Conservation (phyloP, 2,329 filamentous ascomycete species). For the Stemphylium vesicarium region DNA sequence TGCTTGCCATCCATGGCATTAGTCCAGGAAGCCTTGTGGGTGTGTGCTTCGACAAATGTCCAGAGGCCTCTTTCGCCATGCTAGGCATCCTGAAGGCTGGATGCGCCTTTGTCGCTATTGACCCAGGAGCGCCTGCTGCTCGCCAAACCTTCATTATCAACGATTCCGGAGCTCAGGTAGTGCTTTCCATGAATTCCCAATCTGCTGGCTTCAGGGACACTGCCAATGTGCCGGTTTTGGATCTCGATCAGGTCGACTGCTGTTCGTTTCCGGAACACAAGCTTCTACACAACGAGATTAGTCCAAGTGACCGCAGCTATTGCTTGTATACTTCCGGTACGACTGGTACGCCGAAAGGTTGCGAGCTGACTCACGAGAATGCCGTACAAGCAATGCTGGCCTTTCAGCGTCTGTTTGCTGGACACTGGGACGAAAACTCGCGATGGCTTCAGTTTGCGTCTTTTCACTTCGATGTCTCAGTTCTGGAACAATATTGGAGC, state of each 20-base stretch:
- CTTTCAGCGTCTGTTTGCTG: slow-evolving; percentile 78
- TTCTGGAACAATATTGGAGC: slow-evolving; percentile 93
- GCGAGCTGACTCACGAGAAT: slow-evolving; percentile 87
- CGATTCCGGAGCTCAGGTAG: slow-evolving; percentile 71
- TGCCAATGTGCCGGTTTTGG: slow-evolving; percentile 50
- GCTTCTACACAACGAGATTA: slow-evolving; percentile 34
- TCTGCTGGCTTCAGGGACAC: slow-evolving; percentile 46
- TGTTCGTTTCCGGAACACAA: slow-evolving; percentile 45
- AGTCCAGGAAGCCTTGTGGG: slow-evolving; percentile 69
- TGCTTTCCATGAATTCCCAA: slow-evolving; percentile 65
- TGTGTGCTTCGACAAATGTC: slow-evolving; percentile 83
- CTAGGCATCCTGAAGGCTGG: slow-evolving; percentile 83
- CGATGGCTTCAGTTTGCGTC: slow-evolving; percentile 93
- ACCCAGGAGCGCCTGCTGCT: slow-evolving; percentile 72
- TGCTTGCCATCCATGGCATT: slow-evolving; percentile 62
- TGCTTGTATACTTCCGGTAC: slow-evolving; percentile 89
- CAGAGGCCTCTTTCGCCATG: slow-evolving; percentile 82
- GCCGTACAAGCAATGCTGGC: slow-evolving; percentile 87
- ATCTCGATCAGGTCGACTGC: slow-evolving; percentile 53
- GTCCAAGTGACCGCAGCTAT: slow-evolving; percentile 70
- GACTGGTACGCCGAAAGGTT: slow-evolving; percentile 85
- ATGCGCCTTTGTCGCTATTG: slow-evolving; percentile 80
- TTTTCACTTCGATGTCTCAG: slow-evolving; percentile 92
- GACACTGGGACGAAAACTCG: slow-evolving; percentile 74
- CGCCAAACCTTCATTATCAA: slow-evolving; percentile 78